Evolutionary conservation across 2,329 filamentous ascomycete genomes (phyloP), one percentile per base, ranked within the genome.

Genomic region (Colletotrichum chlorophyti): DNA sequence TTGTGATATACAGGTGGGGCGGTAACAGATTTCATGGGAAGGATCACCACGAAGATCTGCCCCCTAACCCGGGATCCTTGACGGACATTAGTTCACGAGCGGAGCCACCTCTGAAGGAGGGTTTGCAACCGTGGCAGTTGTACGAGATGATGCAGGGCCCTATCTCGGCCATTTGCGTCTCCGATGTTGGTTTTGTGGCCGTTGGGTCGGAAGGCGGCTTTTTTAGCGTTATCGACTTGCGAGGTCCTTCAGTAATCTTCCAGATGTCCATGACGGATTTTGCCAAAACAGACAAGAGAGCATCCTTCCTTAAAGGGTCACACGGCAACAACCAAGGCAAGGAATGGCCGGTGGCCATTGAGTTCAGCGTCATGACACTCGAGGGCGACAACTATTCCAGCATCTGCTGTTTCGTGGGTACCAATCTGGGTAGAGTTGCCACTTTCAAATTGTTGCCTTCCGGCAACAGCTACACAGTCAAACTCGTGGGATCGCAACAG

Each of bases 341-440:
- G 43, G 93, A 97, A 68, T 96, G 88, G 84, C 87, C 91, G 1
- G 92, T 91, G 0, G 82, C 79, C 26, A 86, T 98, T 24, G 91
- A 97, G 69, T 99, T 98, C 75, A 92, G 91, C 50, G 91, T 97
- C 42, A 89, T 99, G 87, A 96, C 91, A 3, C 77, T 97, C 4
- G 95, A 98, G 38, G 91, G 89, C n/a, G 94, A 98, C 69, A 87
- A 91, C 63, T 99, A 96, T 71, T 98, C 95, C 1, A 97, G 93
- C 68, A 96, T 99, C 54, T 86, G 89, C 58, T 90, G 95, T 64
- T 96, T 98, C 65, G 91, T 96, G 2, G 95, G 95, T 17, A 98
- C 95, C 0, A 93, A 89, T 64, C 74, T 86, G 26, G 95, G 95
- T 35, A 91, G 91, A 66, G 78, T 98, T 15, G 86, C 88, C 6